phyloP scores from a whole-genome alignment of 805 yeast species.

The Yamadazyma philogaea region DNA sequence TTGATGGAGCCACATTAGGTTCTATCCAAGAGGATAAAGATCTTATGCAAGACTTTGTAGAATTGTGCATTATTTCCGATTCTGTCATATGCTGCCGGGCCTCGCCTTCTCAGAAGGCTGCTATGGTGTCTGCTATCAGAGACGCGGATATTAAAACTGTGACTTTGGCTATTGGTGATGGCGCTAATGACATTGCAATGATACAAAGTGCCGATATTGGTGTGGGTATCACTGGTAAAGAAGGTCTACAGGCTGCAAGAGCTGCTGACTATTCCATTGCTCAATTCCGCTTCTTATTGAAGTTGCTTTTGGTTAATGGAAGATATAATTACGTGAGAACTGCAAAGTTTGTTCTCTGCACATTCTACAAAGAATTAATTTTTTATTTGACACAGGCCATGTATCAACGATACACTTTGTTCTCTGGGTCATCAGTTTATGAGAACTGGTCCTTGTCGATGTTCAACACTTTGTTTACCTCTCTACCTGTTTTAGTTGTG shows the following conservation, averaged over 20 bases:
- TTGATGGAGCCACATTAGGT: slow-evolving; percentile 87
- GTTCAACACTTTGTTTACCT: slow-evolving; percentile 95
- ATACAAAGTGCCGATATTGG: slow-evolving; percentile 98
- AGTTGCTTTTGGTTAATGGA: slow-evolving; percentile 88
- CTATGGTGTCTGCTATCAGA: slow-evolving; percentile 80
- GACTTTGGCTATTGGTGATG: slow-evolving; percentile 96
- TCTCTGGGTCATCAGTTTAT: slow-evolving; percentile 89
- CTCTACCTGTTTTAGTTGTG: slow-evolving; percentile 82
- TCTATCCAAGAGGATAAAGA: slow-evolving; percentile 72
- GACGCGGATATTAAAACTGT: slow-evolving; percentile 64
- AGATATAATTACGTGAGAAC: slow-evolving; percentile 92
- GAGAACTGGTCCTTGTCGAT: slow-evolving; percentile 96
- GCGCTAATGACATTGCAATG: slow-evolving; percentile 99
- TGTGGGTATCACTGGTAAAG: slow-evolving; percentile 94
- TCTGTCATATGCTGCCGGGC: slow-evolving; percentile 96
- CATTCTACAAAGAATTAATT: slow-evolving; percentile 90
- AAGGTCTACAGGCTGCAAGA: slow-evolving; percentile 95
- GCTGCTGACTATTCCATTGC: slow-evolving; percentile 94
- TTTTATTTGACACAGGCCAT: slow-evolving; percentile 87
- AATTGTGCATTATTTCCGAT: slow-evolving; percentile 81
- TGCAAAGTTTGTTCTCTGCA: slow-evolving; percentile 84
- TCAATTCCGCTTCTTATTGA: slow-evolving; percentile 81
- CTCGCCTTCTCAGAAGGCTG: slow-evolving; percentile 93
- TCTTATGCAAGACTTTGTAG: slow-evolving; percentile 71
- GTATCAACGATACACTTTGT: slow-evolving; percentile 81